Conservation (phyloP, 257 asterid species). For the Gentiana dahurica region DNA sequence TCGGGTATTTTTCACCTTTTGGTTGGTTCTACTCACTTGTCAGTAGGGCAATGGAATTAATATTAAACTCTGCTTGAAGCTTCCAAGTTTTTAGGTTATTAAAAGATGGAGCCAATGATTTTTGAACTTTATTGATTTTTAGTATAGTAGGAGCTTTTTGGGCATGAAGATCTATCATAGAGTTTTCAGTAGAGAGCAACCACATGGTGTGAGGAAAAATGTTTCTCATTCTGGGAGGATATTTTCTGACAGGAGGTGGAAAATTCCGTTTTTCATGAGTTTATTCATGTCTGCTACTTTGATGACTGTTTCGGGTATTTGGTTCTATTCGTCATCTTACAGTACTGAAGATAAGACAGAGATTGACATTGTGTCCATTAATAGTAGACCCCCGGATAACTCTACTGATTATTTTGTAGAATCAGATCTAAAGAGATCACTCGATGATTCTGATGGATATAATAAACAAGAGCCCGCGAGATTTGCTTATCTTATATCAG, state of each 20-base stretch:
- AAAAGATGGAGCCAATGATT: not conserved
- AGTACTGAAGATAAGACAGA: constrained; percentile 31
- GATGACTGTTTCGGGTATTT: constrained; percentile 40
- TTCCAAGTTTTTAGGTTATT: not conserved
- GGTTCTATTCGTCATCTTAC: constrained; percentile 41
- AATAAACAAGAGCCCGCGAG: constrained; percentile 59
- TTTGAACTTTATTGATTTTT: not conserved
- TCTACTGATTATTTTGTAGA: constrained; percentile 50
- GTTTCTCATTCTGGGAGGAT: constrained; percentile 56
- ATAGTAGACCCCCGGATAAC: constrained; percentile 23
- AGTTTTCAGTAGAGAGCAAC: constrained; percentile 2
- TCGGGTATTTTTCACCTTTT: not conserved
- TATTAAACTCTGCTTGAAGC: not conserved
- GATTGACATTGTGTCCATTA: constrained; percentile 25
- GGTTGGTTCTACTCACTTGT: not conserved
- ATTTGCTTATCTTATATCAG: constrained; percentile 91
- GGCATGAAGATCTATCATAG: constrained; percentile 5
- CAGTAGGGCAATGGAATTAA: not conserved
- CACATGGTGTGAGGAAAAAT: constrained; percentile 48
- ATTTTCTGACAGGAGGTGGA: constrained; percentile 79
- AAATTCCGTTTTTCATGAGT: constrained; percentile 64
- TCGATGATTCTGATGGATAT: constrained; percentile 17
- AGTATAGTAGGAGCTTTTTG: not conserved
- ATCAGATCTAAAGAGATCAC: constrained; percentile 50
- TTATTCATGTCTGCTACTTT: constrained; percentile 60